These are phyloP conservation scores for Thielaviopsis musarum DNA, from an alignment of 2,329 filamentous ascomycete species.

Conservation along the genomic window DNA sequence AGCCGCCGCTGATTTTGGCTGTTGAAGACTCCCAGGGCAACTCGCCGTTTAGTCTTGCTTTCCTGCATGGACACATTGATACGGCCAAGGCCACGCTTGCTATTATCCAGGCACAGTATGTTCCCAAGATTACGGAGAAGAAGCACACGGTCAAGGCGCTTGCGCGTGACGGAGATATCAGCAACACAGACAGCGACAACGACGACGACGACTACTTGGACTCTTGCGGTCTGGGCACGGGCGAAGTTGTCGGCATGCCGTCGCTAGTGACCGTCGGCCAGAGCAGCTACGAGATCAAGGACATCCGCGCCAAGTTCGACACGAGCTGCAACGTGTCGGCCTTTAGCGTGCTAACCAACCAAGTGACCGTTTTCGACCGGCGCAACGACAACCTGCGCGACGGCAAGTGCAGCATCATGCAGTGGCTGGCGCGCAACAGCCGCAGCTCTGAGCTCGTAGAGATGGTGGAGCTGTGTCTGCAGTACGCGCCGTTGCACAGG, in stretches of 20 bases:
- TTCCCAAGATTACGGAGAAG: constrained; percentile 34
- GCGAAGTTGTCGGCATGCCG: constrained; percentile 28
- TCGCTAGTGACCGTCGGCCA: constrained; percentile 42
- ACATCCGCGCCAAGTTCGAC: constrained; percentile 27
- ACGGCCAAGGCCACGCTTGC: constrained; percentile 51
- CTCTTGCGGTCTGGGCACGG: constrained; percentile 18
- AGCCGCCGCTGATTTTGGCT: constrained; percentile 47
- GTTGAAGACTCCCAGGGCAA: constrained; percentile 33
- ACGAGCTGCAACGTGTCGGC: constrained; percentile 33
- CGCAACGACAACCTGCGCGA: neutral
- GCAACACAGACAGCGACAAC: constrained; percentile 19
- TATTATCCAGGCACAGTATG: constrained; percentile 53
- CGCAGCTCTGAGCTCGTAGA: constrained; percentile 28
- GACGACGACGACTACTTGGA: constrained; percentile 22
- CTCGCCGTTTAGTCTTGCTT: constrained; percentile 51
- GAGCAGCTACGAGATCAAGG: constrained; percentile 51
- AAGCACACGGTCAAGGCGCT: constrained; percentile 30
- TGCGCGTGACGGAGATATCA: constrained; percentile 22
- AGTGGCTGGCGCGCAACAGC: constrained; percentile 24
- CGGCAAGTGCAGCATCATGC: constrained; percentile 25
- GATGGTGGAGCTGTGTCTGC: constrained; percentile 36
- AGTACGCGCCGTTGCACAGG: constrained; percentile 24
- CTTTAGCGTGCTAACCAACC: neutral
- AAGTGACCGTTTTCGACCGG: neutral
- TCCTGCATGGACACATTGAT: constrained; percentile 46